Evolutionary conservation across 2,329 filamentous ascomycete genomes (phyloP).

Genomic region (Aspergillus intermedius): DNA sequence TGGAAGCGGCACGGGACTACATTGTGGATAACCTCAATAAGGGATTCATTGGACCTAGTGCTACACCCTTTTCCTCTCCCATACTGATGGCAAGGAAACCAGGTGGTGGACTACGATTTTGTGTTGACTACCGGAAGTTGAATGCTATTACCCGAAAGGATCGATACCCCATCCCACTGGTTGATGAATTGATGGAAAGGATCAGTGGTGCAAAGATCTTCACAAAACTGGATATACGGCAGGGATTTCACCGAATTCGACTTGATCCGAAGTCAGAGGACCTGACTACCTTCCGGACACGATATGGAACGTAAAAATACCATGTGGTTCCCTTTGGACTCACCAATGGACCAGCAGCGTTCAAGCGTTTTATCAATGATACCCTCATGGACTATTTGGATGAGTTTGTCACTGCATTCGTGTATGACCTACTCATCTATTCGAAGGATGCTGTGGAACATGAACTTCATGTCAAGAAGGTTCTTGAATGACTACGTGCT

Average conservation of each 20-base stretch:
- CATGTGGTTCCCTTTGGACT: conserved; percentile 1
- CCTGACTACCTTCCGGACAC: conserved; percentile 1
- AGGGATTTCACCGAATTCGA: conserved; percentile 1
- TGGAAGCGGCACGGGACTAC: background rate
- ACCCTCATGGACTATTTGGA: conserved; percentile 2
- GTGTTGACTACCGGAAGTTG: conserved; percentile 25
- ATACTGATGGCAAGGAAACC: background rate
- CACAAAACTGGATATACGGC: conserved; percentile 18
- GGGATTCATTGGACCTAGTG: background rate
- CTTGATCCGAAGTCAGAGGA: background rate
- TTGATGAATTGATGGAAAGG: conserved; percentile 15
- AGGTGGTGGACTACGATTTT: conserved; percentile 7
- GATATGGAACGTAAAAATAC: conserved; percentile 2
- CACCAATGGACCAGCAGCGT: conserved; percentile 3
- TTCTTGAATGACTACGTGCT: conserved; percentile 8
- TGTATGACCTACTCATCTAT: conserved; percentile 6
- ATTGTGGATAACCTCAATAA: background rate
- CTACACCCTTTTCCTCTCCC: background rate
- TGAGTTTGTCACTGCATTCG: background rate
- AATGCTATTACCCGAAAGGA: too few species aligned
- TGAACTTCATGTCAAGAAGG: conserved; percentile 3
- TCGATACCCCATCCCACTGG: too few species aligned
- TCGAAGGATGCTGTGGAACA: conserved; percentile 2
- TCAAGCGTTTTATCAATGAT: conserved; percentile 4
- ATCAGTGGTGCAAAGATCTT: conserved; percentile 10